Base-by-base conservation (phyloP, 768 basidiomycete species). In the Chalciporus chontae region DNA sequence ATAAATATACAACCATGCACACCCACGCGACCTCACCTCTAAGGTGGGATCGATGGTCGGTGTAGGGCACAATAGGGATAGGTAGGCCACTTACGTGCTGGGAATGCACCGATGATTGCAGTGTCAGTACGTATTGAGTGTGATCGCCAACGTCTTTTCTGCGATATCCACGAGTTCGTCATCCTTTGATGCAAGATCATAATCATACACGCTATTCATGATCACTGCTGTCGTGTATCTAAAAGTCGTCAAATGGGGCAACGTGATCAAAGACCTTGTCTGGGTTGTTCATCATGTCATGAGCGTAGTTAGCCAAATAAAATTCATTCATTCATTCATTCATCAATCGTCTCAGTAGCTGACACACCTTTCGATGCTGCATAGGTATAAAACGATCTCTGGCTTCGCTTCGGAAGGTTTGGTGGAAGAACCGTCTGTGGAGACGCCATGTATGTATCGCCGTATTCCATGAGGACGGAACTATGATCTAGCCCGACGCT, bases 321-420 rank as follows among this genome's bases (percentile, higher is more conserved):
- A n/a, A n/a, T n/a, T n/a, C n/a, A n/a, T n/a, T n/a, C n/a, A n/a
- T n/a, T n/a, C n/a, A n/a, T n/a, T n/a, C n/a, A n/a, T n/a, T n/a
- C n/a, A 71, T 27, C 10, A 75, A 56, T 7, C 57, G 58, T 9
- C 52, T 57, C 21, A 75, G 64, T 21, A 71, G 50, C 7, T 50
- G 54, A 42, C 69, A 65, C 5, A 63, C 55, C 13, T 61, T 63
- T 37, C 59, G 61, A 8, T 65, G 45, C 31, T 65, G 60, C 41
- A 63, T 60, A 0, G 66, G 65, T 8, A 59, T 45, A 45, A 66
- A 69, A 37, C 57, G 56, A 9, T 44, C 32, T 3, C 53, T 52
- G 15, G 54, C 58, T 8, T 52, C 26, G 18, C 43, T 14, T 46
- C 56, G 51, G 53, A 58, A 58, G 40, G 58, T 47, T 45, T 60